Evolutionary conservation across 2,329 filamentous ascomycete species (phyloP).

Genomic region (Dryadomyces quercus-mongolicae): DNA sequence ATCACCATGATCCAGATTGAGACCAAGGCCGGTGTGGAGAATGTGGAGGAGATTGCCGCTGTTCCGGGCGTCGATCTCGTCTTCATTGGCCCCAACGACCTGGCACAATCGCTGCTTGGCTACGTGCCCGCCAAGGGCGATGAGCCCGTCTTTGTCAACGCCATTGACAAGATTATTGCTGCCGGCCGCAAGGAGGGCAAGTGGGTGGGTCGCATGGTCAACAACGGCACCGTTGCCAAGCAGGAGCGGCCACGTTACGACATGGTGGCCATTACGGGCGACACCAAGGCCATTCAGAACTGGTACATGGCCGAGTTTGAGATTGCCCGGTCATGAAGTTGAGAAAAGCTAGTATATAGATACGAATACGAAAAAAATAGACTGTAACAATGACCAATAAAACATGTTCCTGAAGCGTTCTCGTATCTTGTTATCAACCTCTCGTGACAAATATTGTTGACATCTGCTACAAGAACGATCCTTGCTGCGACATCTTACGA

Average conservation of each 20-base stretch:
- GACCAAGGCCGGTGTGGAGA: slow-evolving; percentile 28
- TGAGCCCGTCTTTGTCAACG: slow-evolving; percentile 33
- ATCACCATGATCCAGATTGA: slow-evolving; percentile 33
- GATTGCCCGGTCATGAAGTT: slow-evolving; percentile 21
- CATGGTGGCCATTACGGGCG: slow-evolving; percentile 31
- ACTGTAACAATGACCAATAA: too few species aligned
- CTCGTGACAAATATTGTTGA: too few species aligned
- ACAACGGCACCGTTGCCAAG: slow-evolving; percentile 29
- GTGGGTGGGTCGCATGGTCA: slow-evolving; percentile 34
- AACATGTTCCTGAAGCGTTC: too few species aligned
- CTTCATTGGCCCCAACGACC: slow-evolving; percentile 33
- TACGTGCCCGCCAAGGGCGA: slow-evolving; percentile 32
- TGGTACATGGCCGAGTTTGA: slow-evolving; percentile 32
- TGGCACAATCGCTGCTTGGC: slow-evolving; percentile 29
- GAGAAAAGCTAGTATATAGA: not conserved
- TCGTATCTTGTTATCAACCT: too few species aligned
- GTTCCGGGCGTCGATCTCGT: slow-evolving; percentile 30
- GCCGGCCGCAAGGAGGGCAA: slow-evolving; percentile 32
- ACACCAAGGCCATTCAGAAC: slow-evolving; percentile 35
- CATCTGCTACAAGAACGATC: too few species aligned
- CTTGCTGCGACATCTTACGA: too few species aligned
- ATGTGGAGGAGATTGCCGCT: slow-evolving; percentile 29
- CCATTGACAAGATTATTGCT: slow-evolving; percentile 30
- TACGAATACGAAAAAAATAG: not conserved
- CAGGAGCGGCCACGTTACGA: slow-evolving; percentile 25